Evolutionary conservation across 2,329 filamentous ascomycete species (phyloP), one percentile per base, ranked within the genome.

Genomic region (Penicillium verrucosum): DNA sequence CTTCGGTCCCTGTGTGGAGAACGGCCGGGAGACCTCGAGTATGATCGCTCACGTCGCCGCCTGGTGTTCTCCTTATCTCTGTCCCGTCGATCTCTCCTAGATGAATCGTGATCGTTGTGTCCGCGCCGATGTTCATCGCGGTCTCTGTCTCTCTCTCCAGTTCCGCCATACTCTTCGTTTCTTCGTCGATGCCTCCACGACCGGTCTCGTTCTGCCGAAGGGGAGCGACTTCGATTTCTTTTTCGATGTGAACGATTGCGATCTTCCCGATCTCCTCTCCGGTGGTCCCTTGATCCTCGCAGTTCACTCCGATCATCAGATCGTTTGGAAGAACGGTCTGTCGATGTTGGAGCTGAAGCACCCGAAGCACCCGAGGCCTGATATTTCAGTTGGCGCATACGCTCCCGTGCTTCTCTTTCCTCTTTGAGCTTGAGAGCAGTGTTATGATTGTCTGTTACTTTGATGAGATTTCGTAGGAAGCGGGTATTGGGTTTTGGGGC

Each of bases 401-500:
- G 85, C 4, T 85, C 85, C 59, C 82, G 82, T 0, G 91, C 86
- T 63, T 97, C 92, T 46, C 89, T 85, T 27, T 87, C 86, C 72
- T 97, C 93, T 68, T 88, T 95, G 0, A 89, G 90, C 18, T 91
- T 84, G 30, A 97, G 80, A 0, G 90, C 89, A 25, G 89, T 86
- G 81, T 99, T 99, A 75, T 99, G 93, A 52, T 76, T 88, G 66
- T 95, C 89, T 9, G 91, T 95, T 64, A 94, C 89, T 61, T 88
- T 89, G 60, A 99, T 90, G 55, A 97, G 89, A 67, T 94, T 89
- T 56, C 87, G 87, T 41, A 99, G 78, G 70, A 97, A 97, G 34
- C 89, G 84, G 0, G 90, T 97, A 68, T 99, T 97, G 3, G 93
- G 92, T 71, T 93, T 97, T 0, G 90, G 90, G 61, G 82, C 84